phyloP scores from a whole-genome alignment of 106 monocot species.

The Posidonia australis region DNA sequence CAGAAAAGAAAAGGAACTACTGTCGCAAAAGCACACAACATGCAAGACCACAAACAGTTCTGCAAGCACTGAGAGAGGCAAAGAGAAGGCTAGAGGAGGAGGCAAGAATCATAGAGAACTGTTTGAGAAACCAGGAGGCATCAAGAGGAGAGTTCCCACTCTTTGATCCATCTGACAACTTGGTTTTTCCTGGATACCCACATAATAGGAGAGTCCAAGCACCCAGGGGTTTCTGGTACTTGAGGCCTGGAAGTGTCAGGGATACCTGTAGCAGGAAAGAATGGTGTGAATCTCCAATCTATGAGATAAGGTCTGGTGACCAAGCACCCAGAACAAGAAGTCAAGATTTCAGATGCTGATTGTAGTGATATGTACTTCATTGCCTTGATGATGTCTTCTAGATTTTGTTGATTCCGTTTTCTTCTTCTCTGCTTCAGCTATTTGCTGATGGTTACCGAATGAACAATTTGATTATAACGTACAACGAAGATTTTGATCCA shows the following conservation, averaged over 20 bases:
- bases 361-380: background rate
- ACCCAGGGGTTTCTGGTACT: background rate
- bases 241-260: conserved; percentile 1
- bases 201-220: conserved; percentile 12
- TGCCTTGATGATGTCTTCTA: background rate
- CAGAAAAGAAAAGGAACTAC: conserved; percentile 1
- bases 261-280: conserved; percentile 5
- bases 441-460: background rate
- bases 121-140: conserved; percentile 18
- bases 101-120: conserved; percentile 54
- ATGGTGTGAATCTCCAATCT: conserved; percentile 42
- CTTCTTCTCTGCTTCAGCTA: background rate
- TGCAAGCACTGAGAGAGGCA: conserved; percentile 31
- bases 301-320: conserved; percentile 15
- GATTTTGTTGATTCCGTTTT: background rate
- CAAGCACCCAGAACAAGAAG: background rate
- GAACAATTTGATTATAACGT: too few relatives aligned
- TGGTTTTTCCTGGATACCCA: conserved; percentile 36
- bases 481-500: too few relatives aligned
- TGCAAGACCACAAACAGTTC: background rate
- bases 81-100: conserved; percentile 51
- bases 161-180: conserved; percentile 45
- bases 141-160: conserved; percentile 29
- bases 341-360: background rate
- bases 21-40: background rate